Base-by-base conservation (phyloP, 2,329 filamentous ascomycete genomes). In the Cladosporium sp. region DNA sequence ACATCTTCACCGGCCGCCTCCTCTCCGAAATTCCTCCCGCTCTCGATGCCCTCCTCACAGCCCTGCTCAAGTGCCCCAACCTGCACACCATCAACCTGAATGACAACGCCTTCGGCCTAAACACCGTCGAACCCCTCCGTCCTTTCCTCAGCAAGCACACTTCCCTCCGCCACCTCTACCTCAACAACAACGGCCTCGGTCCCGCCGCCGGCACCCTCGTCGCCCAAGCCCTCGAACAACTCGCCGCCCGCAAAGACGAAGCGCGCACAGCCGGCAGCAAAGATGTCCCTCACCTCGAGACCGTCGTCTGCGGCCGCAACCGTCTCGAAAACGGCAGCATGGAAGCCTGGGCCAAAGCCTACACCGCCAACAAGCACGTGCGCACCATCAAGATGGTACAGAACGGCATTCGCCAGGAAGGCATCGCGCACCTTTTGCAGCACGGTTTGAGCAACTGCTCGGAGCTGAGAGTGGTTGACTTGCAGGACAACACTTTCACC, bases 401-500 rank as follows among this genome's bases (percentile, higher is more conserved):
- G 75, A 97, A 99, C 73, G 94, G 94, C 53, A 99, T 99, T 66
- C 84, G 94, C 42, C 90, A 93, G 71, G 91, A 97, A 74, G 94
- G 94, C 60, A 94, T 97, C 68, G 86, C 86, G 48, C 83, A 88
- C 64, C 79, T 99, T 57, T 78, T 99, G 62, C 86, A 83, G 60
- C 80, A 92, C 54, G 94, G 94, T 61, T 80, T 99, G 54, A 83
- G 81, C 62, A 81, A 90, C 67, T 84, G 90, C 51, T 80, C 78
- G 32, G 77, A 79, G 44, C 81, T 99, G 56, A 80, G 87, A 70
- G 83, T 91, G 13, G 77, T 99, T 54, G 94, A 99, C 77, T 78
- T 99, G 61, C 93, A 99, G 74, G 94, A 99, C 77, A 99, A 99
- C 77, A 97, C 94, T 0, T 97, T 97, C 73, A 97, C 93, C 9